phyloP scores from a whole-genome alignment of 352 stramenopile genomes.

The Globisporangium cystogenes region DNA sequence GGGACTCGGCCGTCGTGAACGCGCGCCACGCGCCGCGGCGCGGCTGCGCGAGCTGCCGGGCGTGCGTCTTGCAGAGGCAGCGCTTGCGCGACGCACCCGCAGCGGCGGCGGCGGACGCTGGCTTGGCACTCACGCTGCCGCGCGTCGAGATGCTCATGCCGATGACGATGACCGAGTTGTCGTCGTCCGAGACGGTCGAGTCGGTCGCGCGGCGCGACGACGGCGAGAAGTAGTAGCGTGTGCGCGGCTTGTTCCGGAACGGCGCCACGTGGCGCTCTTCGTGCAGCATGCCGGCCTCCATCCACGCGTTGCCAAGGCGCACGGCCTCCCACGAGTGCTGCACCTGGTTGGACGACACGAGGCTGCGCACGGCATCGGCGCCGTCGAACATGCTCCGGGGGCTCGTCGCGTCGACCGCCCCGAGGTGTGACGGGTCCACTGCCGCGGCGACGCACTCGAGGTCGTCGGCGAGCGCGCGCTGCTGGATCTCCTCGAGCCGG shows the following conservation, averaged over 20 bases:
- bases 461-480: conserved; percentile 12
- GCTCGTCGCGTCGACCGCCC: conserved; percentile 21
- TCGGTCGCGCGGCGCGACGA: background rate
- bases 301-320: conserved; percentile 53
- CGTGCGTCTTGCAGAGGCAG: conserved; percentile 11
- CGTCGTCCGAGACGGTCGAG: conserved; percentile 5
- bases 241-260: conserved; percentile 22
- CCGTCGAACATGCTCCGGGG: conserved; percentile 16
- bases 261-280: conserved; percentile 37
- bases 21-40: conserved; percentile 1
- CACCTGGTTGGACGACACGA: conserved; percentile 28
- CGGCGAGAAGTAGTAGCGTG: conserved; percentile 10
- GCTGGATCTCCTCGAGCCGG: conserved; percentile 38
- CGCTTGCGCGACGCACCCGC: background rate
- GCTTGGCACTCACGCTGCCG: background rate
- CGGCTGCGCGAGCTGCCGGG: conserved; percentile 3
- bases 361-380: conserved; percentile 11
- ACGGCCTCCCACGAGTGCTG: conserved; percentile 37
- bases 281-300: conserved; percentile 51
- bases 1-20: conserved; percentile 10
- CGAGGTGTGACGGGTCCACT: conserved; percentile 23
- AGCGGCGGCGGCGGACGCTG: background rate
- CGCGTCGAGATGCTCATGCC: conserved; percentile 14
- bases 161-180: conserved; percentile 13
- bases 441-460: conserved; percentile 30